Evolutionary conservation across 2,329 filamentous ascomycete species (phyloP), one percentile per base, ranked within the genome.

Genomic region (Colletotrichum tamarilloi): DNA sequence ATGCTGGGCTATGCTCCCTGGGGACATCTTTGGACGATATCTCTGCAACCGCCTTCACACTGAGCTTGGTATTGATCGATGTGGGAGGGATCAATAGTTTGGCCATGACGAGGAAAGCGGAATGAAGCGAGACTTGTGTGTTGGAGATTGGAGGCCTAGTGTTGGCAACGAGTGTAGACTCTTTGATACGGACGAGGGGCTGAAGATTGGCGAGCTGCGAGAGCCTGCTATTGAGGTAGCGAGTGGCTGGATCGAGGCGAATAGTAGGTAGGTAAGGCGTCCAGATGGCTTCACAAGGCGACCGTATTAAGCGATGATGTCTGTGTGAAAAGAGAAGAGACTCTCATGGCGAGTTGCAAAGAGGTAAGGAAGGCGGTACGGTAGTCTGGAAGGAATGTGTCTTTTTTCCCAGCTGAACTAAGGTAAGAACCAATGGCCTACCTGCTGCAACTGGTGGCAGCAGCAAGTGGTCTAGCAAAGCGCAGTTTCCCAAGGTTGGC

Each of bases 291-390:
- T 30, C 52, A 49, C 22, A 53, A 63, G 68, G 49, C 52, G 57
- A 49, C 28, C n/a, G 62, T 53, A 24, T 32, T 56, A 24, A 38
- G 38, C 6, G 46, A 68, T 63, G 49, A 55, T 67, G 55, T 6
- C 6, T 62, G 68, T 28, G 26, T 35, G 14, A 68, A 30, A 52
- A 59, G 19, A 7, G 49, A 49, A 68, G 49, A 53, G 49, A 26
- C 32, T 38, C 58, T 52, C 68, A 72, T 68, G 24, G 52, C 62
- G 64, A 68, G 52, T 30, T 32, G 52, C 26, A 28, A 19, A 16
- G 42, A 35, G 11, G 65, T 19, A 42, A 19, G 38, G 38, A 42
- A 42, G 38, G 38, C 38, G 16, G 38, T 42, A 42, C 38, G 38
- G 38, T 24, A 32, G 19, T 68, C 14, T 28, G 24, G 28, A 67